These are phyloP conservation scores for Cytidiella melzeri DNA, from an alignment of 768 basidiomycete genomes.

Conservation along the genomic window DNA sequence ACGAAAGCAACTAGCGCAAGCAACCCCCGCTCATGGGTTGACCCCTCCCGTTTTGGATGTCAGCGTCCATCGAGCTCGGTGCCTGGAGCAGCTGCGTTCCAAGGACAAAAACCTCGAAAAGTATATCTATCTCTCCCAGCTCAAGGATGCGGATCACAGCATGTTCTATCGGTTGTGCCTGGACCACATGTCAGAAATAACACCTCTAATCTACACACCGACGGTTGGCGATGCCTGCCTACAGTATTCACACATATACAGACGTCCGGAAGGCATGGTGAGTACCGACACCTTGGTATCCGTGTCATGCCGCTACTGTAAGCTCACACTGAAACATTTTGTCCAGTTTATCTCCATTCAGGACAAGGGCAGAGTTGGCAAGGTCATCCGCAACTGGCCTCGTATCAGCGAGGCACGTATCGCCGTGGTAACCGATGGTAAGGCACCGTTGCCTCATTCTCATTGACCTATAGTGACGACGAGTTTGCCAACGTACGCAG, in stretches of 20 bases:
- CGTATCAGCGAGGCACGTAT: slow-evolving; percentile 74
- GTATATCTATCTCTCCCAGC: slow-evolving; percentile 75
- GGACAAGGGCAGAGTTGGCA: slow-evolving; percentile 75
- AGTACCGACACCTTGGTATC: slow-evolving; percentile 8
- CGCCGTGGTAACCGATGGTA: slow-evolving; percentile 88
- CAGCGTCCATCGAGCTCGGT: slow-evolving; percentile 49
- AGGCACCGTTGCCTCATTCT: slow-evolving; percentile 12
- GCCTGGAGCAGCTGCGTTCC: slow-evolving; percentile 64
- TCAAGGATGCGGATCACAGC: slow-evolving; percentile 65
- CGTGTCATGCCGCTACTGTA: background rate
- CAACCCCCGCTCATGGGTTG: slow-evolving; percentile 36
- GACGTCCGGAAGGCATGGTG: slow-evolving; percentile 69
- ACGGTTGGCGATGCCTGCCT: slow-evolving; percentile 89
- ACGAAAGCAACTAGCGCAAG: slow-evolving; percentile 16
- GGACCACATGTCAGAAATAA: slow-evolving; percentile 60
- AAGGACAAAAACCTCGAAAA: slow-evolving; percentile 74
- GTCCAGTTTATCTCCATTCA: slow-evolving; percentile 72
- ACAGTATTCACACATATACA: slow-evolving; percentile 74
- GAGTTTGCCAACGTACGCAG: too few relatives aligned
- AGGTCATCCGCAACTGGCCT: slow-evolving; percentile 69
- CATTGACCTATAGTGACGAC: slow-evolving; percentile 1
- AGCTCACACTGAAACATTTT: background rate
- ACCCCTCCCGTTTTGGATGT: slow-evolving; percentile 53
- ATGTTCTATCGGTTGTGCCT: slow-evolving; percentile 79
- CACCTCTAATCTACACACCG: slow-evolving; percentile 86